These are phyloP conservation scores for Globisporangium cylindrosporum DNA, from an alignment of 352 stramenopile genomes.

Conservation along the genomic window DNA sequence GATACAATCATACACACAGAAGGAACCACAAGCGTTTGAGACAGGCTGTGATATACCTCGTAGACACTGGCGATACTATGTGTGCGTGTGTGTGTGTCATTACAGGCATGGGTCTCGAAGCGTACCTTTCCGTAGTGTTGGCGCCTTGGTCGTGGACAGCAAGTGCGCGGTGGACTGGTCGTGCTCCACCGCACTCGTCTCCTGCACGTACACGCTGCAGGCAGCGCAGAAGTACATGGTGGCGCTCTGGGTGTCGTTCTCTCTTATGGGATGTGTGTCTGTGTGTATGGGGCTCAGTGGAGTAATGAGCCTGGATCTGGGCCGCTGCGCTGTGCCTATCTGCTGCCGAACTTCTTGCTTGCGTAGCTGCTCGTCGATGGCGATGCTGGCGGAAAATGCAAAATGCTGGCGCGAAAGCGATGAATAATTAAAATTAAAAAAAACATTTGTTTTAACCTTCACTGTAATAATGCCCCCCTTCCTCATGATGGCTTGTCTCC, in stretches of 20 bases:
- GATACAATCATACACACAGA: conserved; percentile 2
- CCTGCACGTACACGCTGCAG: conserved; percentile 61
- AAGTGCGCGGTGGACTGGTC: conserved; percentile 53
- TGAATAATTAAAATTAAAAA: not conserved
- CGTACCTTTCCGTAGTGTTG: conserved; percentile 48
- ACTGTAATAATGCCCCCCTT: too few species aligned
- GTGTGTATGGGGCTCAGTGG: not conserved
- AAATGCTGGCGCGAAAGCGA: not conserved
- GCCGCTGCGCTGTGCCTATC: not conserved
- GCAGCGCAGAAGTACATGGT: conserved; percentile 63
- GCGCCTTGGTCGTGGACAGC: conserved; percentile 40
- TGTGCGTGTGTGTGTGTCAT: not conserved
- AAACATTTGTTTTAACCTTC: too few species aligned
- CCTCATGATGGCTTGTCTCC: not conserved
- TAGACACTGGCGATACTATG: too few species aligned
- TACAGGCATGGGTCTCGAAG: not conserved
- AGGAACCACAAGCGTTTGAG: conserved; percentile 1
- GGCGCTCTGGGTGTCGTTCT: not conserved
- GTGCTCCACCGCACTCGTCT: conserved; percentile 46
- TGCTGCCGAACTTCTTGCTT: not conserved
- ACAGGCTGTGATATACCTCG: too few species aligned
- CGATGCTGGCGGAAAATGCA: not conserved
- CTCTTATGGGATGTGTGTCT: not conserved
- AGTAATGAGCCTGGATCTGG: not conserved
- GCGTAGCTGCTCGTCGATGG: not conserved